A percentile compares a stretch with the other conserved stretches of the same genome.
Conservation (phyloP, 225 moss, liverwort and hornwort species). For the Sphagnum contortum region DNA sequence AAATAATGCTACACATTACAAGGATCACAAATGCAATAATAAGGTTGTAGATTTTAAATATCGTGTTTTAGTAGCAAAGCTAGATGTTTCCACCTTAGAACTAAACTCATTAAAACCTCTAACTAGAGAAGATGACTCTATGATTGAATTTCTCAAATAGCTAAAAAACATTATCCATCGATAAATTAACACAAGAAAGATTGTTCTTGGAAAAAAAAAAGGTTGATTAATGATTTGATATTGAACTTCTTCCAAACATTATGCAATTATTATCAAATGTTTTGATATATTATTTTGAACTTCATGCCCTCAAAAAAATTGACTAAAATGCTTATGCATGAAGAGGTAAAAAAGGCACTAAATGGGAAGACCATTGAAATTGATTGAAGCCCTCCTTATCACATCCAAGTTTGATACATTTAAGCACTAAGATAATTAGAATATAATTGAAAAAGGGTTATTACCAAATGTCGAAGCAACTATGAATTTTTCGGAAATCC, state of each 20-base stretch:
- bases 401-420: too few relatives aligned
- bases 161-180: neutral
- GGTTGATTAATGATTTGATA: neutral
- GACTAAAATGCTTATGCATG: too few relatives aligned
- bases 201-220: neutral
- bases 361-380: too few relatives aligned
- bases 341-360: too few relatives aligned
- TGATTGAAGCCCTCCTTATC: too few relatives aligned
- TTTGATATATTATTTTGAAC: too few relatives aligned
- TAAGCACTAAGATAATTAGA: too few relatives aligned
- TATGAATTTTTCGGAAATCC: too few relatives aligned
- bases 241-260: neutral
- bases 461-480: too few relatives aligned
- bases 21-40: neutral
- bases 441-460: too few relatives aligned
- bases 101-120: neutral
- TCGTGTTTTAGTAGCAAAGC: neutral
- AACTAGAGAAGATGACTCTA: neutral
- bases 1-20: neutral
- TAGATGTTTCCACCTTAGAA: neutral
- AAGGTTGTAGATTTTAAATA: neutral
- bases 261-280: too few relatives aligned
- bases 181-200: neutral
- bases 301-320: too few relatives aligned
- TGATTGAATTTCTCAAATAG: neutral